Conservation (phyloP, 2,329 filamentous ascomycete genomes). For the Nigrospora osmanthi region DNA sequence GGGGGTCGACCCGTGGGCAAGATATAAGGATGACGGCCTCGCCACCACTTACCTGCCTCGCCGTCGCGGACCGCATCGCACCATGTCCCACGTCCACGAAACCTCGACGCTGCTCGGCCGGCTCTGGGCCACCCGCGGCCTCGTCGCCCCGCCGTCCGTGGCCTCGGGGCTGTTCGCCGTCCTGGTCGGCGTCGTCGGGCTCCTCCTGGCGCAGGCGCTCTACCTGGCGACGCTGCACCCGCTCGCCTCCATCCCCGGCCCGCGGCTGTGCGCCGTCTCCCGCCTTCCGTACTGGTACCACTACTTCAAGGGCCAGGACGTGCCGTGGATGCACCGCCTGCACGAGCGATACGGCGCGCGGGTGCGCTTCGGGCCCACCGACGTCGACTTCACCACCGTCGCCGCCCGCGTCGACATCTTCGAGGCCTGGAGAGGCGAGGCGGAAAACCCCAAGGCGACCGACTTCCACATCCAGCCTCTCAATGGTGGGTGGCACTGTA, state of each 20-base stretch:
- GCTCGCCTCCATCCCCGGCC: constrained; percentile 12
- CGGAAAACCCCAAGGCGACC: not conserved
- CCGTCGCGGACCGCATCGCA: too few species aligned
- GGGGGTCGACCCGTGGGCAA: too few species aligned
- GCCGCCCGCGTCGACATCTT: constrained; percentile 13
- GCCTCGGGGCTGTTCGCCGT: too few species aligned
- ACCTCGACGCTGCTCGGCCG: too few species aligned
- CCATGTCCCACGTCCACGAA: too few species aligned
- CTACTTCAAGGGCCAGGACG: constrained; percentile 9
- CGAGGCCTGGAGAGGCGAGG: constrained; percentile 6
- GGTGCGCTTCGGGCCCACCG: constrained; percentile 10
- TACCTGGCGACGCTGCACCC: constrained; percentile 15
- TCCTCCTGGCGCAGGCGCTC: constrained; percentile 5
- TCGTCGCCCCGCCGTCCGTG: too few species aligned
- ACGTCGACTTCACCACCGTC: constrained; percentile 10
- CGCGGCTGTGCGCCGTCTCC: constrained; percentile 9
- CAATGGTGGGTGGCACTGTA: constrained; percentile 7
- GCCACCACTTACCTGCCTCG: too few species aligned
- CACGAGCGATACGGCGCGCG: constrained; percentile 13
- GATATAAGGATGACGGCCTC: too few species aligned
- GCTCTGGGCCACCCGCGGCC: too few species aligned
- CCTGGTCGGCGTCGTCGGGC: not conserved
- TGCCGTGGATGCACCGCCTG: constrained; percentile 11
- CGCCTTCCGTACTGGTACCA: constrained; percentile 15
- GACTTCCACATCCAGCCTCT: constrained; percentile 9